Percentiles rank a stretch among this genome's conserved stretches.
Conservation (phyloP, 164 flowering plant species). For the grape (Vitis vinifera) region ASM3070453v1 NC_081809.1:1387501-1388000, state of each 20-base stretch:
- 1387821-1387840: too few species aligned
- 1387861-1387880: neutral
- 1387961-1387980: slow-evolving; percentile 20
- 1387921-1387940: slow-evolving; percentile 5
- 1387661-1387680: too few species aligned
- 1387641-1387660: neutral
- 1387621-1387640: slow-evolving; percentile 7
- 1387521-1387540: neutral
- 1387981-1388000: slow-evolving; percentile 11
- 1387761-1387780: too few species aligned
- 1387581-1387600: slow-evolving; percentile 33
- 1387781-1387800: too few species aligned
- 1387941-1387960: slow-evolving; percentile 2
- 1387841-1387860: too few species aligned
- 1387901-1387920: slow-evolving; percentile 3
- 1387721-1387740: too few species aligned
- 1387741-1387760: too few species aligned
- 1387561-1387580: slow-evolving; percentile 6
- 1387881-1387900: slow-evolving; percentile 13
- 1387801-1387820: too few species aligned
- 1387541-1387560: slow-evolving; percentile 15
- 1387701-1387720: too few species aligned
- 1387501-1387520: neutral
- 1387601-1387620: neutral
- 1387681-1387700: too few species aligned